Evolutionary conservation across 2,329 filamentous ascomycete species (phyloP).

Genomic region (Ceratocystis eucalypticola): DNA sequence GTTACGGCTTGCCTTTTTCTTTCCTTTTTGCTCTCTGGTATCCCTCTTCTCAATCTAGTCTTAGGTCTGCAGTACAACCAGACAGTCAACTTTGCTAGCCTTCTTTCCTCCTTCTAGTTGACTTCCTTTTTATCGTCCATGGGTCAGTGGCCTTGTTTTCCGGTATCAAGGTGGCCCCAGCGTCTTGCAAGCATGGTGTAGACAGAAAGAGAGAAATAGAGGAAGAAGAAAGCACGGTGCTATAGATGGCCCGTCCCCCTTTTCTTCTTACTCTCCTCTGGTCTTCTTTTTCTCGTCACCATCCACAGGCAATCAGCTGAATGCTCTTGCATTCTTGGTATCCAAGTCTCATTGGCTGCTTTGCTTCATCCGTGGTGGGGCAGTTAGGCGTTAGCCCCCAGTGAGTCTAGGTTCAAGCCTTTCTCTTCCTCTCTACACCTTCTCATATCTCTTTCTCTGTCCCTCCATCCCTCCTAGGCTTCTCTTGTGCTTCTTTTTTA

Average conservation of each 20-base stretch:
- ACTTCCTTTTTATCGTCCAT: not conserved
- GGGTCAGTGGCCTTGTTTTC: not conserved
- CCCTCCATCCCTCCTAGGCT: not conserved
- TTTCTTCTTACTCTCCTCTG: not conserved
- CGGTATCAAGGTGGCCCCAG: not conserved
- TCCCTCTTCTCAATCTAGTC: not conserved
- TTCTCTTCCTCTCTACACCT: not conserved
- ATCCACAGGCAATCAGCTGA: not conserved
- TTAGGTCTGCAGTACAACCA: not conserved
- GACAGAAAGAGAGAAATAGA: not conserved
- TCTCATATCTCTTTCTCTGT: not conserved
- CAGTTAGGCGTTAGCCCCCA: not conserved
- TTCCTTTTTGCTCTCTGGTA: not conserved
- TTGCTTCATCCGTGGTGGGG: not conserved
- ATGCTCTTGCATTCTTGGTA: not conserved
- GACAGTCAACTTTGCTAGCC: not conserved
- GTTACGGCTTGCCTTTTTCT: not conserved
- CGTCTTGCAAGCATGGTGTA: not conserved
- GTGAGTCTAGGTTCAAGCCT: not conserved
- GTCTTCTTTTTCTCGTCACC: not conserved
- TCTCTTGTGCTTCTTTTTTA: not conserved
- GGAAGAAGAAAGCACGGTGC: not conserved
- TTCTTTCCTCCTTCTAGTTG: not conserved
- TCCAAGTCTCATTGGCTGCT: not conserved
- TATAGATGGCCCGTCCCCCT: not conserved